These are phyloP conservation scores for Discostella stelligeroides DNA, from an alignment of 108 stramenopile genomes.

Conservation along the genomic window DNA sequence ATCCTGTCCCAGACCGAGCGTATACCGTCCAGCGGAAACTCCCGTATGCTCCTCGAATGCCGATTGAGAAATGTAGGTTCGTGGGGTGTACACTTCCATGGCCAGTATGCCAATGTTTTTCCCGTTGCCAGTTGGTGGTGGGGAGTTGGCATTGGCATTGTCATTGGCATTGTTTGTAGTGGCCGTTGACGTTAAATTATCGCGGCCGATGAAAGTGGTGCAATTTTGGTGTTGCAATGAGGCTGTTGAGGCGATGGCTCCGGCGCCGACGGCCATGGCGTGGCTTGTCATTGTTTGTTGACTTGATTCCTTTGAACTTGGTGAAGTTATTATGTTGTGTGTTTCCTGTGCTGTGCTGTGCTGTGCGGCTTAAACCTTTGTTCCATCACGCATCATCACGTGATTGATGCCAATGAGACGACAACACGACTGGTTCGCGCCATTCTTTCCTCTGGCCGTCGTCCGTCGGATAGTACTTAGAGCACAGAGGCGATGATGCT, in stretches of 20 bases:
- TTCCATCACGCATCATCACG: too few species aligned
- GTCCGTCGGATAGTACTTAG: too few species aligned
- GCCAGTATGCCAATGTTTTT: constrained; percentile 96
- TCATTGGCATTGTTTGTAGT: background rate
- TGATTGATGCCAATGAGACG: too few species aligned
- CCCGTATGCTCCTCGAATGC: constrained; percentile 91
- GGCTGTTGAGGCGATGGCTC: constrained; percentile 55
- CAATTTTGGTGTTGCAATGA: constrained; percentile 26
- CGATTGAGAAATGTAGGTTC: constrained; percentile 89
- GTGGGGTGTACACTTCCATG: constrained; percentile 95
- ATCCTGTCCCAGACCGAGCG: constrained; percentile 95
- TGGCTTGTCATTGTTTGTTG: constrained; percentile 36
- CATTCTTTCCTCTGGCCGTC: too few species aligned
- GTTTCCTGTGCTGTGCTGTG: too few species aligned
- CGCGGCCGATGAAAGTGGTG: constrained; percentile 4
- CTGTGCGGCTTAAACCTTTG: too few species aligned
- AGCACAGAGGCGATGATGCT: too few species aligned
- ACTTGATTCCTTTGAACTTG: too few species aligned
- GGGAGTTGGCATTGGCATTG: background rate
- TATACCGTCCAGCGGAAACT: constrained; percentile 90
- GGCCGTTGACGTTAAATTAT: background rate
- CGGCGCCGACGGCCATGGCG: constrained; percentile 59
- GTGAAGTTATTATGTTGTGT: too few species aligned
- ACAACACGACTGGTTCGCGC: too few species aligned
- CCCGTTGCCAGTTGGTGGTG: constrained; percentile 37